Conservation (phyloP, 192 early-diverging fungal genomes). For the Coemansia sp. region DNA sequence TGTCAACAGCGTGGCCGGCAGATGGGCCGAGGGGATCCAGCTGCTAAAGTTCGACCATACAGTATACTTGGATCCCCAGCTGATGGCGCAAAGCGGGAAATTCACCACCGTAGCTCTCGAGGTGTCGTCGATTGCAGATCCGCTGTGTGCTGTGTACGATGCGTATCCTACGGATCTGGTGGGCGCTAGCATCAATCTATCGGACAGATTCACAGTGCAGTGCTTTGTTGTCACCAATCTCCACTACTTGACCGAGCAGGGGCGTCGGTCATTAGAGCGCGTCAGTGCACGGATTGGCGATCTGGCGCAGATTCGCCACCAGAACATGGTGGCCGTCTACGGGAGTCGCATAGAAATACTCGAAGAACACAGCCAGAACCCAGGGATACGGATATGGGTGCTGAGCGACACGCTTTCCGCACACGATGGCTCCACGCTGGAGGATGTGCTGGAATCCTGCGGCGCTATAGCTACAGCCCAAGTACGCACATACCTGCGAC, state of each 20-base stretch:
- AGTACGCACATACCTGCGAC: constrained; percentile 64
- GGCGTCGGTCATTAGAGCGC: constrained; percentile 57
- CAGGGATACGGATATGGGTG: constrained; percentile 33
- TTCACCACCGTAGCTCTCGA: constrained; percentile 48
- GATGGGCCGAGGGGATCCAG: constrained; percentile 49
- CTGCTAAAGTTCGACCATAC: constrained; percentile 32
- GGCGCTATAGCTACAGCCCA: constrained; percentile 60
- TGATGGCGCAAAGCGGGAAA: constrained; percentile 16
- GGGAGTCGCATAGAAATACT: constrained; percentile 57
- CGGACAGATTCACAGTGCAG: constrained; percentile 47
- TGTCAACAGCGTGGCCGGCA: constrained; percentile 40
- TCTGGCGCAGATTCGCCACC: constrained; percentile 57
- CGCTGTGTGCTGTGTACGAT: constrained; percentile 42
- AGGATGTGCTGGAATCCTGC: constrained; percentile 66
- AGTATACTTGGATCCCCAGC: constrained; percentile 23
- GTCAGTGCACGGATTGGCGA: constrained; percentile 48
- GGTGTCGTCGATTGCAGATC: constrained; percentile 31
- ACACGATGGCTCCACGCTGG: constrained; percentile 56
- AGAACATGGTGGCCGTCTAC: constrained; percentile 61
- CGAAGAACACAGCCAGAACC: constrained; percentile 23
- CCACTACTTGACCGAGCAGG: constrained; percentile 42
- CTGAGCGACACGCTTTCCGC: constrained; percentile 35
- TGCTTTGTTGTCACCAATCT: constrained; percentile 31
- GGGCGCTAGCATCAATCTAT: constrained; percentile 33
- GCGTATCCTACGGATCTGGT: constrained; percentile 51